Conservation (phyloP, 2,329 filamentous ascomycete genomes). For the Epichloe elymi region DNA sequence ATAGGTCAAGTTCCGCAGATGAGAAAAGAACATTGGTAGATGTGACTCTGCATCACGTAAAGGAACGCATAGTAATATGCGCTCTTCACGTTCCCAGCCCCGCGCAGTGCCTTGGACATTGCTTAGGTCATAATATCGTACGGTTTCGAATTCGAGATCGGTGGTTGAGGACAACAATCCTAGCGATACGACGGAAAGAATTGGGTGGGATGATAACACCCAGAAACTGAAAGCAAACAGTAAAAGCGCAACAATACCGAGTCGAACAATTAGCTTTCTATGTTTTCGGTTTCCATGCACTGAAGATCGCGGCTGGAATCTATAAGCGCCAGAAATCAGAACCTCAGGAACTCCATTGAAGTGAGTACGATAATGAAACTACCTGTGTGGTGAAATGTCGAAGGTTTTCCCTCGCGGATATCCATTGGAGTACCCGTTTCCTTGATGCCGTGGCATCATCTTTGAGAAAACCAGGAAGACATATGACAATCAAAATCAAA, state of each 20-base stretch:
- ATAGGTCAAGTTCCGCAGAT: conserved; percentile 91
- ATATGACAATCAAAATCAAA: conserved; percentile 12
- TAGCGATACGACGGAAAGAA: conserved; percentile 51
- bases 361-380: conserved; percentile 11
- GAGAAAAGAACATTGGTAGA: conserved; percentile 96
- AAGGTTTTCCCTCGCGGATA: conserved; percentile 69
- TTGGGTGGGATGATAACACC: conserved; percentile 54
- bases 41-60: conserved; percentile 86
- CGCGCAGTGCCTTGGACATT: conserved; percentile 83
- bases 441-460: conserved; percentile 78
- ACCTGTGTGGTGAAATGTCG: conserved; percentile 84
- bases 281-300: conserved; percentile 58
- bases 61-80: conserved; percentile 88
- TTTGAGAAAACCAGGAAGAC: conserved; percentile 28
- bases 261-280: conserved; percentile 56
- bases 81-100: conserved; percentile 92
- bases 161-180: conserved; percentile 55
- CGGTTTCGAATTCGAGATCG: conserved; percentile 76
- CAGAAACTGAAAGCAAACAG: conserved; percentile 59
- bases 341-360: not conserved
- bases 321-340: conserved; percentile 6
- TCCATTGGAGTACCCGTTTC: conserved; percentile 66
- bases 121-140: conserved; percentile 91
- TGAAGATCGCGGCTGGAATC: conserved; percentile 70
- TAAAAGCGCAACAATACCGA: conserved; percentile 45